Conservation (phyloP, 805 yeast species). For the Sungouiozyma ichnusensis region DNA sequence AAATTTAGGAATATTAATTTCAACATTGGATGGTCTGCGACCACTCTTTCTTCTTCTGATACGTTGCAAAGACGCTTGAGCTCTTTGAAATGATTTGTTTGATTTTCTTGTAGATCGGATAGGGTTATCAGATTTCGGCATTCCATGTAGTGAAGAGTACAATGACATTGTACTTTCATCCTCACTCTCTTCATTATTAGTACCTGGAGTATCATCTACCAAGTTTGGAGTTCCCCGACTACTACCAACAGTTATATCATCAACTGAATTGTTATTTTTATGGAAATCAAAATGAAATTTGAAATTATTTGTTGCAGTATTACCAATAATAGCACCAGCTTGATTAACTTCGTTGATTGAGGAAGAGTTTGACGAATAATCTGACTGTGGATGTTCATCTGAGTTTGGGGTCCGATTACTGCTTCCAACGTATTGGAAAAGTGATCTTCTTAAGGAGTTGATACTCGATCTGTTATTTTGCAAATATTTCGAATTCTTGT, state of each 20-base stretch:
- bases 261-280: constrained; percentile 1
- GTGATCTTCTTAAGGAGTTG: constrained; percentile 19
- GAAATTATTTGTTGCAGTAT: constrained; percentile 21
- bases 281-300: constrained; percentile 27
- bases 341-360: constrained; percentile 2
- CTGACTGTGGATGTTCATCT: neutral
- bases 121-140: constrained; percentile 26
- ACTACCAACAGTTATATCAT: neutral
- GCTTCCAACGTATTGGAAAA: constrained; percentile 16
- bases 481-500: constrained; percentile 2
- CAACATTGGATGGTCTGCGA: constrained; percentile 29
- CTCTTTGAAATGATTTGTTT: constrained; percentile 46
- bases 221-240: neutral
- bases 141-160: constrained; percentile 42
- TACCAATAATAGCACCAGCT: constrained; percentile 14
- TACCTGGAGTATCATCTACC: neutral
- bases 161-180: constrained; percentile 63
- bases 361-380: neutral
- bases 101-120: constrained; percentile 30
- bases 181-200: constrained; percentile 25
- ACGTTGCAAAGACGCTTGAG: constrained; percentile 53
- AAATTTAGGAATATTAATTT: constrained; percentile 15
- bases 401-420: neutral
- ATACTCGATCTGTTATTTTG: constrained; percentile 6
- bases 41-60: constrained; percentile 50